phyloP scores from a whole-genome alignment of 805 yeast genomes.

The Saccharomycopsis selenospora region DNA sequence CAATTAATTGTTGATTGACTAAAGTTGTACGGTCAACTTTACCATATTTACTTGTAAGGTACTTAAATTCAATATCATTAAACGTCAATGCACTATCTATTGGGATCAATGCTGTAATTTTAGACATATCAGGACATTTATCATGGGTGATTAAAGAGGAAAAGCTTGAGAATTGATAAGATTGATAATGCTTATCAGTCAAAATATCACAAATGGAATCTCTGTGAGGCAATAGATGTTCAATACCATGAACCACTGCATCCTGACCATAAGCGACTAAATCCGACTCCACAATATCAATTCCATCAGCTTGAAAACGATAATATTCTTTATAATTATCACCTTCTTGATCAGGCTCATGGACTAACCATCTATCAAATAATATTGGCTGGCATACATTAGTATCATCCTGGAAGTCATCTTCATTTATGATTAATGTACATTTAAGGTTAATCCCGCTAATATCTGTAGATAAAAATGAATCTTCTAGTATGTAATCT shows the following conservation, averaged over 20 bases:
- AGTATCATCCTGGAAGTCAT: constrained; percentile 19
- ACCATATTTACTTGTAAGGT: constrained; percentile 33
- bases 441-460: constrained; percentile 23
- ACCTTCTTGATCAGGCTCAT: neutral
- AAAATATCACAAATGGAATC: constrained; percentile 34
- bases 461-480: constrained; percentile 27
- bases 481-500: constrained; percentile 32
- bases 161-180: neutral
- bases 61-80: constrained; percentile 39
- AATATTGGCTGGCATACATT: constrained; percentile 29
- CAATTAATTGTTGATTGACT: constrained; percentile 31
- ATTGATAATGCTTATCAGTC: constrained; percentile 1
- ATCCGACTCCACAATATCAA: constrained; percentile 51
- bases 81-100: constrained; percentile 33
- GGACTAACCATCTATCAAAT: constrained; percentile 14
- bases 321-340: constrained; percentile 28
- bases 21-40: constrained; percentile 25
- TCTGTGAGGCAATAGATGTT: constrained; percentile 34
- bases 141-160: constrained; percentile 12
- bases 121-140: constrained; percentile 26
- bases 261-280: constrained; percentile 53
- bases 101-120: constrained; percentile 42
- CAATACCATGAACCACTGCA: constrained; percentile 62
- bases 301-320: constrained; percentile 32
- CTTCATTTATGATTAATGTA: constrained; percentile 17